Percentiles rank a stretch among this genome's conserved stretches.
Evolutionary conservation across 371 early-diverging fungal species (phyloP).

Genomic region (Syncephalastrum contaminatum): DNA sequence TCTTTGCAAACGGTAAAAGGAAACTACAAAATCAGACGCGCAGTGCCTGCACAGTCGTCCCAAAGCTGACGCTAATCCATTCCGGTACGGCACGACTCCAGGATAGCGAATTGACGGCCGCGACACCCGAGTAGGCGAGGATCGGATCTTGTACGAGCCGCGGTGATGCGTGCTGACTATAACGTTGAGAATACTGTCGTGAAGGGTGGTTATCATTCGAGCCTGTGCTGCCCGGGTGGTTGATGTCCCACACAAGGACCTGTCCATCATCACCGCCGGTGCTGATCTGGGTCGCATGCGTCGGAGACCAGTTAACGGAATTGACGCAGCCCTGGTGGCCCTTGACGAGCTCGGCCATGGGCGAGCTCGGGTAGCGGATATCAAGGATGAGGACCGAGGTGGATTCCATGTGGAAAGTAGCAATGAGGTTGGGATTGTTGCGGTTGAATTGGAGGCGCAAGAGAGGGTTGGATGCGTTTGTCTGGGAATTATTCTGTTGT

Average conservation of each 20-base stretch:
- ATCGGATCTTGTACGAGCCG: constrained; percentile 63
- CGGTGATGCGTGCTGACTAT: constrained; percentile 16
- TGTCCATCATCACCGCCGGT: constrained; percentile 72
- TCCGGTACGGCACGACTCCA: constrained; percentile 72
- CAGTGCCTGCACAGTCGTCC: constrained; percentile 64
- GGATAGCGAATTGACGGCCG: constrained; percentile 69
- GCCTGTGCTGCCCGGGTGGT: constrained; percentile 8
- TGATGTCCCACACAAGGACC: constrained; percentile 77
- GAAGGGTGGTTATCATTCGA: constrained; percentile 22
- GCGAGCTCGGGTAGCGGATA: constrained; percentile 83
- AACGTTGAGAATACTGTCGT: constrained; percentile 27
- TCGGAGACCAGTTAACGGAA: constrained; percentile 75
- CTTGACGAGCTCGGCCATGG: constrained; percentile 68
- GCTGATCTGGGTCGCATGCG: constrained; percentile 59
- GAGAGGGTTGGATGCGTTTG: constrained; percentile 47
- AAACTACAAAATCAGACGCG: constrained; percentile 28
- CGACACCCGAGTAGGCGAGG: constrained; percentile 67
- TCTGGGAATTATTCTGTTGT: constrained; percentile 21
- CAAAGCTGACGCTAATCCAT: constrained; percentile 77
- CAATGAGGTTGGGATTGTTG: constrained; percentile 81
- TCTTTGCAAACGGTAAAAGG: too few species aligned
- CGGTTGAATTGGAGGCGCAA: constrained; percentile 86
- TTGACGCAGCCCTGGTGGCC: constrained; percentile 74
- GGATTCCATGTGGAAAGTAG: constrained; percentile 82
- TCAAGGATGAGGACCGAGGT: constrained; percentile 76